A percentile compares a stretch with the other conserved stretches of the same genome.
phyloP scores from a whole-genome alignment of 345 rosid genomes.

The sweet orange (Citrus sinensis) region DVS_A1.0 CM039161.1:3737001-3737500 shows the following conservation, averaged over 20 bases:
- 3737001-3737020: constrained; percentile 12
- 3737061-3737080: constrained; percentile 33
- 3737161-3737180: neutral
- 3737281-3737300: neutral
- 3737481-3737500: too few species aligned
- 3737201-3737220: constrained; percentile 45
- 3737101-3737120: neutral
- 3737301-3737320: too few species aligned
- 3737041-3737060: constrained; percentile 22
- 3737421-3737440: too few species aligned
- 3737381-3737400: too few species aligned
- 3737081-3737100: neutral
- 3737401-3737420: too few species aligned
- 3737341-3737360: too few species aligned
- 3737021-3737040: neutral
- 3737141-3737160: too few species aligned
- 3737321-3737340: too few species aligned
- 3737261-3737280: constrained; percentile 48
- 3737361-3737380: too few species aligned
- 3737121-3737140: too few species aligned
- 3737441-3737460: too few species aligned
- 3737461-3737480: too few species aligned
- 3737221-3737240: constrained; percentile 48
- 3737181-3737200: constrained; percentile 46
- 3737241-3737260: constrained; percentile 51